Base-by-base conservation (phyloP, 208 protist species). In the Acanthamoeba culbertsoni region DNA sequence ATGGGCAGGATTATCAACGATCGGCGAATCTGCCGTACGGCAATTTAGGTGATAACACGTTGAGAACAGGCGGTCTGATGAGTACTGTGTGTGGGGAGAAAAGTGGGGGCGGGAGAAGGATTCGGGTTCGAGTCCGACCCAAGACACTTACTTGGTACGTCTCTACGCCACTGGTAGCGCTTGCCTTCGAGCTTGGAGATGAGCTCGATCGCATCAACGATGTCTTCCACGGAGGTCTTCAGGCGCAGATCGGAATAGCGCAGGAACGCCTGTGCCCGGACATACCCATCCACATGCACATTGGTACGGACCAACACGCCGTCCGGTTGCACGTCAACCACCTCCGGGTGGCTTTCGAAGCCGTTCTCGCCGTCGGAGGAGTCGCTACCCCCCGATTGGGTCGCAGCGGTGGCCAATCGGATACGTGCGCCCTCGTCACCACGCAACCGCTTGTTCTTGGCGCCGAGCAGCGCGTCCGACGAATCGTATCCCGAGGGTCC, bases 101-200 rank as follows among this genome's bases (percentile, higher is more conserved):
- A 62, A 62, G 55, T 26, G 20, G 55, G 20, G 23, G 26, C 23
- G 20, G 20, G 55, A 62, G 26, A 62, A 26, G 26, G 20, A 62
- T 26, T 62, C 23, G 55, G 26, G 55, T 26, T 26, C 20, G 55
- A 26, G 26, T 62, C 23, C 23, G 26, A 26, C 55, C 23, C 20
- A 62, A 26, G 26, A 26, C 23, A n/a, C 42, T 8, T 82, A 82
- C 71, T 18, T n/a, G 33, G n/a, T 18, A 65, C 35, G 53, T 89
- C 79, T 51, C 65, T 89, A 18, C 55, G 28, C 79, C 88, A 93
- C n/a, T 18, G 20, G 62, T 93, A 93, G 68, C 46, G 42, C 51
- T 93, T 93, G 68, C 88, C 88, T 51, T 93, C 46, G 35, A 93
- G 68, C 88, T 93, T 88, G 28, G 59, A 65, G 59, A 93, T 28